Percentiles rank a stretch among this genome's conserved stretches.
Evolutionary conservation across 2,329 filamentous ascomycete genomes (phyloP).

Genomic region (Phyllosticta citriasiana): DNA sequence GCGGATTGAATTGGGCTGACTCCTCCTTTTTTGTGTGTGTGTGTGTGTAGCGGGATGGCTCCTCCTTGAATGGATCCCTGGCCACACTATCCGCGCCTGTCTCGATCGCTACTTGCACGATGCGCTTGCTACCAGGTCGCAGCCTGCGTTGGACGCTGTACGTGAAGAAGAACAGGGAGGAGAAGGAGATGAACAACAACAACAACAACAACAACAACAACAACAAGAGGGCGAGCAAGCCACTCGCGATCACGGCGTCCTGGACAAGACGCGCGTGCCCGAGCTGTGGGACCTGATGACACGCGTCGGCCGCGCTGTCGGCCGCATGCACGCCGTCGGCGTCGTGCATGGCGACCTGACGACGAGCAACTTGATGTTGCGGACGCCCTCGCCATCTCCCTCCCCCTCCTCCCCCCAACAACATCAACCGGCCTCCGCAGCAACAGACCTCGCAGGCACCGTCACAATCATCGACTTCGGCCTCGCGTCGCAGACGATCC

Average conservation of each 20-base stretch:
- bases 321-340: slow-evolving; percentile 68
- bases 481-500: slow-evolving; percentile 66
- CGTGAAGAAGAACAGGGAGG: neutral
- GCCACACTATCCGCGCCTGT: slow-evolving; percentile 9
- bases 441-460: slow-evolving; percentile 49
- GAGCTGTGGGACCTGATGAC: slow-evolving; percentile 54
- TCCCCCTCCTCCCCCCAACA: neutral
- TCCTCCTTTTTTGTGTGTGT: too few species aligned
- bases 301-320: slow-evolving; percentile 61
- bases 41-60: slow-evolving; percentile 7
- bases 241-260: neutral
- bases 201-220: neutral
- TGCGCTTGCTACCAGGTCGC: neutral
- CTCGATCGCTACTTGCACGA: slow-evolving; percentile 9
- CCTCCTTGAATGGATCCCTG: slow-evolving; percentile 9
- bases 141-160: neutral
- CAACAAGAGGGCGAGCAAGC: neutral
- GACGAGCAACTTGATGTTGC: slow-evolving; percentile 91
- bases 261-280: slow-evolving; percentile 5
- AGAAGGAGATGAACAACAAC: neutral
- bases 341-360: slow-evolving; percentile 93
- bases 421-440: neutral
- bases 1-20: slow-evolving; percentile 22
- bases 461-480: slow-evolving; percentile 93
- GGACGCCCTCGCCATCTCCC: slow-evolving; percentile 16